Evolutionary conservation across 352 stramenopile species (phyloP).

Genomic region (Halophytophthora batemanensis): DNA sequence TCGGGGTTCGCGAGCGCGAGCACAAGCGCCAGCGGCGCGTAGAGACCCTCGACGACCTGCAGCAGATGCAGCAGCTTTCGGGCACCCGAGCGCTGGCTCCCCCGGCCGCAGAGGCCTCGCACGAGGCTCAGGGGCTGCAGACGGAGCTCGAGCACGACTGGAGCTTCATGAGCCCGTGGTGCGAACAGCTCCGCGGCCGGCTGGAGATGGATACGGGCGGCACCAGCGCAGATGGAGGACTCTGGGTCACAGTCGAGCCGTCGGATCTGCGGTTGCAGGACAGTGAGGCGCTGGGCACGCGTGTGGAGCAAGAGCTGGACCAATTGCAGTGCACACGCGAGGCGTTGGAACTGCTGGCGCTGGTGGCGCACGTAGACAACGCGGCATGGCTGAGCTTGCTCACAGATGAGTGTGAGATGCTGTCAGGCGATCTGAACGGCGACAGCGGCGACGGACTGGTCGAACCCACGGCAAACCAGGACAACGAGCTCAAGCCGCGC

Average conservation of each 20-base stretch:
- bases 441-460: constrained; percentile 3
- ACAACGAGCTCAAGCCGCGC: no score
- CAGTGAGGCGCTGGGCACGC: constrained; percentile 1
- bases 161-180: constrained; percentile 9
- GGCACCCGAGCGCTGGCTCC: no score
- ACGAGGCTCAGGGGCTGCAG: neutral
- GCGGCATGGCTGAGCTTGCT: constrained; percentile 15
- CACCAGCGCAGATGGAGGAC: constrained; percentile 1
- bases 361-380: constrained; percentile 14
- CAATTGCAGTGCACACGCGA: constrained; percentile 6
- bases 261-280: constrained; percentile 3
- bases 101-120: no score
- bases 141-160: constrained; percentile 2
- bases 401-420: constrained; percentile 14
- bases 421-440: constrained; percentile 4
- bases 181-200: neutral
- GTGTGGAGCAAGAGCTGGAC: constrained; percentile 7
- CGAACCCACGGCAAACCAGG: no score
- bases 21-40: no score
- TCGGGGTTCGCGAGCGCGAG: no score
- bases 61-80: no score
- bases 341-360: constrained; percentile 17
- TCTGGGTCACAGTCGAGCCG: constrained; percentile 6
- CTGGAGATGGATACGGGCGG: constrained; percentile 4
- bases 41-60: no score